Evolutionary conservation across 352 stramenopile species (phyloP), one percentile per base, ranked within the genome.

Genomic region (Globisporangium cylindrosporum): DNA sequence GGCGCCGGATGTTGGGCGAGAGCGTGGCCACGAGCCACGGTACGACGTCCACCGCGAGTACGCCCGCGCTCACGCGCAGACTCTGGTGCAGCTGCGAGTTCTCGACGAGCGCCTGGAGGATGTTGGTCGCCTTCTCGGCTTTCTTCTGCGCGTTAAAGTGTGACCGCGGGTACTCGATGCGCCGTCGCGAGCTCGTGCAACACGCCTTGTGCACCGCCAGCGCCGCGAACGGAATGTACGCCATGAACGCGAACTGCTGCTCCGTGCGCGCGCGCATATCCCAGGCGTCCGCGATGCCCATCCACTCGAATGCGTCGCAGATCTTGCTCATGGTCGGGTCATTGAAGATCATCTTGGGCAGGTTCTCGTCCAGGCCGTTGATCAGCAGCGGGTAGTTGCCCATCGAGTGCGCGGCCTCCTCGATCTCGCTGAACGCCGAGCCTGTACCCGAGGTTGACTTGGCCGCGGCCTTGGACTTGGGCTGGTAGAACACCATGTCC

Each of bases 321-420:
- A 94, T 76, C 61, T 94, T 94, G 68, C 82, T 90, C 80, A 96
- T 86, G 3, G 88, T 94, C 32, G 93, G 91, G 77, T 97, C 91
- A 66, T 92, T 97, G 70, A 95, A 97, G 34, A 91, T 88, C 69
- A 97, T 88, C 63, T 84, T 81, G 7, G 89, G 78, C 62, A 97
- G 79, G 69, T 97, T 97, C 69, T 98, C 91, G 46, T 97, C 90
- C 49, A 98, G 71, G 4, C 81, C 90, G 27, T 91, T 91, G 51
- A 98, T 77, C 12, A 98, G 69, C 48, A 94, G 69, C 10, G 79
- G 70, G 49, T 78, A 88, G 64, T 97, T 96, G 36, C 88, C 92
- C 59, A 97, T 76, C 10, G 82, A 80, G 18, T 83, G 72, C 51
- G 84, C 77, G 7, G 89, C 80, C 63, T 94, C 78, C n/a, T 82